Evolutionary conservation across 2,329 filamentous ascomycete species (phyloP), one percentile per base, ranked within the genome.

Genomic region (Epichloe aotearoae): DNA sequence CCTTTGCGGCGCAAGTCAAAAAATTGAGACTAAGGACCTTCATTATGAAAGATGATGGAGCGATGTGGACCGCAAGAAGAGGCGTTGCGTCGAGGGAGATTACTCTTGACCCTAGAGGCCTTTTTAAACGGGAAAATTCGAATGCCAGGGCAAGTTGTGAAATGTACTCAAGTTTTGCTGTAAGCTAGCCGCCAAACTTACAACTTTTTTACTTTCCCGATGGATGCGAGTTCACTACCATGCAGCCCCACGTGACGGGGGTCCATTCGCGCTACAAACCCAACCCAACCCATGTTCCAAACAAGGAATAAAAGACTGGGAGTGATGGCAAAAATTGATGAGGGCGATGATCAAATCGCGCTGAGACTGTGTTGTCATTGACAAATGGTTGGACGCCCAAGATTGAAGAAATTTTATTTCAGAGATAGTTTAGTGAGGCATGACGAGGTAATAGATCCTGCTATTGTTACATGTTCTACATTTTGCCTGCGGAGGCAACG

Each of bases 1-100:
- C 76, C 75, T 96, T 97, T 65, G 94, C 86, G 55, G 93, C 91
- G 75, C 93, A 98, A 61, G 88, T 93, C 57, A 97, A 75, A 98
- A 98, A 98, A 71, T 97, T 97, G 62, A 95, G 83, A 54, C 89
- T 96, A 49, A 97, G 80, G 55, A 97, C 75, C 69, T 97, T 97
- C 93, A 98, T 98, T 39, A 42, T 44, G 56, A 36, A 6, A 14
- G 19, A 34, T 34, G n/a, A 34, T 43, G 20, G 3, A 37, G 20
- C 8, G 26, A 30, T 11, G 30, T 4, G 30, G 30, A 30, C 7
- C 8, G 30, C 30, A 11, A 30, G 30, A 30, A 30, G 30, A 37
- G 33, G 12, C 14, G 6, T n/a, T 46, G 23, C 1, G 17, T 46
- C n/a, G 17, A n/a, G 33, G 20, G 44, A 12, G n/a, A 19, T 26